Evolutionary conservation across 352 stramenopile species (phyloP), one percentile per base, ranked within the genome.

Genomic region (Globisporangium middletonii): DNA sequence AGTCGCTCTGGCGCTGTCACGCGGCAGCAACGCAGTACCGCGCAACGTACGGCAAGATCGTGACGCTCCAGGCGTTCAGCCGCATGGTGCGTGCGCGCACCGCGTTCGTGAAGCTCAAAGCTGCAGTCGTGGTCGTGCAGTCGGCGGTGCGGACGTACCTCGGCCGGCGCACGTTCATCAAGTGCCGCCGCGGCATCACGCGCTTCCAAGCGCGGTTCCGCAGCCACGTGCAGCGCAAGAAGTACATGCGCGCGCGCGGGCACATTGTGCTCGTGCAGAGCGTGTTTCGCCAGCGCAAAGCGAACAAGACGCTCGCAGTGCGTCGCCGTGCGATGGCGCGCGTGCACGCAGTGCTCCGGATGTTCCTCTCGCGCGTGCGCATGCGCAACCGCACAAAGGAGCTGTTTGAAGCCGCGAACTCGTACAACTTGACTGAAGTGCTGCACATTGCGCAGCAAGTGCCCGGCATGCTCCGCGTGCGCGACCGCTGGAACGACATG

Each of bases 391-490:
- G 81, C 26, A 92, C 83, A 0, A 67, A 81, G n/a, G 67, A 79
- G 23, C 68, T 95, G 55, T 95, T 95, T 60, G 65, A 83, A 27
- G 83, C 86, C 2, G 86, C 86, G 9, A 78, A 92, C 46, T 62
- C 71, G 47, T 92, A 83, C 68, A 77, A 95, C 60, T 65, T 94
- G 42, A 92, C 86, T 1, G 71, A 80, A 38, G 81, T 95, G 13
- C 71, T 91, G n/a, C 81, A 84, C 51, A 79, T 95, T 63, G 77
- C 83, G 3, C 86, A 94, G 58, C 77, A 93, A 37, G 72, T 88
- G 47, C 86, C 83, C 9, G 82, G 82, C 9, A 92, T 91, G 79
- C 54, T 93, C 11, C 80, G 84, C 12, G 79, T 93, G 3, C 80
- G 85, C 45, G 85, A 95, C 41, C 80, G 80, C 51, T 63, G 68